Evolutionary conservation across 1,284 basidiomycete genomes (phyloP).

Genomic region (Microbotryomycetes sp.): DNA sequence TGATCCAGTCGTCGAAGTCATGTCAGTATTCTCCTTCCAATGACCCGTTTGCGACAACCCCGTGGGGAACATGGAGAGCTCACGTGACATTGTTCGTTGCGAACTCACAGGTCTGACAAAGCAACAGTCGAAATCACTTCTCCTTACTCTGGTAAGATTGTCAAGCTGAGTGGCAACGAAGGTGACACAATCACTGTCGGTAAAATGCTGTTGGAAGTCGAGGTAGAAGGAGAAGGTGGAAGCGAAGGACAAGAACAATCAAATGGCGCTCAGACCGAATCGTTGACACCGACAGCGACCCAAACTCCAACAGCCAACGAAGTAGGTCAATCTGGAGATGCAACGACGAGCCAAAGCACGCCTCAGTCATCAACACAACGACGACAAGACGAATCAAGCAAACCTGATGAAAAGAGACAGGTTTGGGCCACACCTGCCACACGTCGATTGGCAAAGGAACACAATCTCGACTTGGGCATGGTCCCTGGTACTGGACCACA

Average conservation of each 20-base stretch:
- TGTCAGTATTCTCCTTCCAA: conserved; percentile 8
- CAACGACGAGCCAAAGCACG: background rate
- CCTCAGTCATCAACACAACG: too few relatives aligned
- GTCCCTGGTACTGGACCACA: conserved; percentile 65
- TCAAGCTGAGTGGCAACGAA: conserved; percentile 64
- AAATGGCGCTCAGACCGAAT: conserved; percentile 7
- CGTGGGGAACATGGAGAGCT: too few relatives aligned
- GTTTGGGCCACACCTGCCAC: conserved; percentile 70
- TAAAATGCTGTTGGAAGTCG: conserved; percentile 70
- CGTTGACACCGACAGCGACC: conserved; percentile 1
- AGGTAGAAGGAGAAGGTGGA: conserved; percentile 58
- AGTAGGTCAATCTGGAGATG: background rate
- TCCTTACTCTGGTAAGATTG: conserved; percentile 72
- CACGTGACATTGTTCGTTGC: too few relatives aligned
- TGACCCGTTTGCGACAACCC: too few relatives aligned
- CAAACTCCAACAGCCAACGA: background rate
- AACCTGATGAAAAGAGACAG: conserved; percentile 36
- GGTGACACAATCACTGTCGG: conserved; percentile 86
- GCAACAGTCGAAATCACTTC: conserved; percentile 89
- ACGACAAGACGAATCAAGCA: background rate
- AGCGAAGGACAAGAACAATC: conserved; percentile 24
- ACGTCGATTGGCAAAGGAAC: conserved; percentile 64
- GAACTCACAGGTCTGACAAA: conserved; percentile 66
- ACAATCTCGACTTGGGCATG: conserved; percentile 52
- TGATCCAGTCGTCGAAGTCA: conserved; percentile 81